phyloP scores from a whole-genome alignment of 2,329 filamentous ascomycete species.

The Cercospora zeina region DNA sequence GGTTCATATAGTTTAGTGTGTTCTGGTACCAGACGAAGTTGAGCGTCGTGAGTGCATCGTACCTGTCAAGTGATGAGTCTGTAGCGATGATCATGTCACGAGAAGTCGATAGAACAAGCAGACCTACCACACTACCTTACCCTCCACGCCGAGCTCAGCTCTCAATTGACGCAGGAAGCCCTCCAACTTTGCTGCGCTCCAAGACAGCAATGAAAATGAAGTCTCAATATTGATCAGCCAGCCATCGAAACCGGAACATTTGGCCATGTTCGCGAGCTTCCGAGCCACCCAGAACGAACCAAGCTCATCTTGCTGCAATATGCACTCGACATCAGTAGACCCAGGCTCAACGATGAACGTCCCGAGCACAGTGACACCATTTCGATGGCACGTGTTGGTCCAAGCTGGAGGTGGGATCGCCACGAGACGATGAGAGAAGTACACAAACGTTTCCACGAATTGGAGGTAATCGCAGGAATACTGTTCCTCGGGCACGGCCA shows the following conservation, averaged over 20 bases:
- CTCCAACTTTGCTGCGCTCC: conserved; percentile 38
- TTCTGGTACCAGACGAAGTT: conserved; percentile 51
- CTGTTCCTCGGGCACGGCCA: conserved; percentile 35
- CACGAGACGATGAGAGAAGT: conserved; percentile 52
- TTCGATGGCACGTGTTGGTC: conserved; percentile 51
- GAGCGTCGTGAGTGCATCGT: conserved; percentile 48
- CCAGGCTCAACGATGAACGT: conserved; percentile 50
- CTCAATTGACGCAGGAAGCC: conserved; percentile 45
- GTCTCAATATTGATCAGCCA: conserved; percentile 53
- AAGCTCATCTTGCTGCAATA: conserved; percentile 31
- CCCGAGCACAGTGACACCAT: conserved; percentile 48
- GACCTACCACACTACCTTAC: conserved; percentile 44
- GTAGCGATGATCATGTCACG: neutral
- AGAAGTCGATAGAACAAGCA: neutral
- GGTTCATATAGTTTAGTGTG: conserved; percentile 44
- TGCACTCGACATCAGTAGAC: conserved; percentile 38
- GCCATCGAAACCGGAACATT: conserved; percentile 49
- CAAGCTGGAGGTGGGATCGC: conserved; percentile 49
- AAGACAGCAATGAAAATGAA: conserved; percentile 41
- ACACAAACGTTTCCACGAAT: conserved; percentile 49
- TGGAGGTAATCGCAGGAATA: conserved; percentile 50
- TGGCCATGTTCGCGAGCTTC: conserved; percentile 45
- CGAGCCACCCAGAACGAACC: conserved; percentile 38
- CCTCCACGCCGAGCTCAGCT: conserved; percentile 37
- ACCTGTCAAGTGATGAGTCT: conserved; percentile 38